Evolutionary conservation across 345 rosid genomes (phyloP), one percentile per base, ranked within the genome.

Genomic region (Kandelia obovata): DNA sequence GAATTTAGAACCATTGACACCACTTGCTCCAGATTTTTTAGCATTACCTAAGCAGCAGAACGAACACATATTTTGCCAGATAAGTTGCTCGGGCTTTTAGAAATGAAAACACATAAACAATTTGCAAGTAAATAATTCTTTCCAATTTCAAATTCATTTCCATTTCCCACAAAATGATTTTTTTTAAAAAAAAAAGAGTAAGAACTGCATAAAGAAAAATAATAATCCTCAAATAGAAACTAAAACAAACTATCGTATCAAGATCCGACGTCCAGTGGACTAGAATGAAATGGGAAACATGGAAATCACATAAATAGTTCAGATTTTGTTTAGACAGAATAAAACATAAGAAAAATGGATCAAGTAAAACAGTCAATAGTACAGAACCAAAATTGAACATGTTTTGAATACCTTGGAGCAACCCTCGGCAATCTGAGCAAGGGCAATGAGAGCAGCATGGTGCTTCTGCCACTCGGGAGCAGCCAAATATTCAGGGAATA

Each of bases 371-470:
- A 59, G 26, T 23, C 28, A 43, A 9, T 17, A 51, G 47, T 6
- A 26, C 2, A 65, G 32, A 46, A 23, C 49, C 31, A 37, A 16
- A 43, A 23, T 55, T 37, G 5, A 32, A 25, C 56, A 30, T 21
- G 37, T 8, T 46, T 31, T 46, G 6, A 16, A 65, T 81, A 92
- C 98, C 98, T 92, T 96, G 6, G 97, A 79, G 72, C 99, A 96
- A 75, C 99, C 99, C 84, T 96, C 99, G 11, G 99, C 99, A 74
- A 96, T 92, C 83, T 96, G 99, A 32, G 99, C 98, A 62, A 96
- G 92, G 0, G 98, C 97, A 77, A 96, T 88, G 74, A 96, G 80
- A 2, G 99, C 92, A 27, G 99, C 99, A 55, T 92, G 99, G 65
- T 96, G 99, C 69, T 96, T 96, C 82, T 92, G 92, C 99, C 99